Conservation (phyloP, 75 land plant genomes). For the Selaginella tamariscina region DNA sequence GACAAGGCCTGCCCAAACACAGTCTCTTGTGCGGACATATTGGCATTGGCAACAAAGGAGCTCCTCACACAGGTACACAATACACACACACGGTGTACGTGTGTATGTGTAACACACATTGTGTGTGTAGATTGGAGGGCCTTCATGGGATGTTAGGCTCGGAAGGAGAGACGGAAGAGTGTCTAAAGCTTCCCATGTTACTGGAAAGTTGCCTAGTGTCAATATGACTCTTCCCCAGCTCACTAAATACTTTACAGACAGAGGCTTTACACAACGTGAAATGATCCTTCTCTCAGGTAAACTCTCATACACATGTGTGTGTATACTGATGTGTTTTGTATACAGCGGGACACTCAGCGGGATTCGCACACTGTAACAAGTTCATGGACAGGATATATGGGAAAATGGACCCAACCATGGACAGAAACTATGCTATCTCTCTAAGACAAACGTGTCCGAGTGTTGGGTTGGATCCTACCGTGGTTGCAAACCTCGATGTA, state of each 20-base stretch:
- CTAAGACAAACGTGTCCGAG: slow-evolving; percentile 37
- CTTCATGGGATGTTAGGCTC: not conserved
- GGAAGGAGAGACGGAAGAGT: not conserved
- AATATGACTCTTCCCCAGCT: not conserved
- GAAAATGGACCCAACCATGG: slow-evolving; percentile 43
- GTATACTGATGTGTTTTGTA: not conserved
- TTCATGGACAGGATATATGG: slow-evolving; percentile 31
- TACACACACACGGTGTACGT: no score
- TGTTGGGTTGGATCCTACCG: slow-evolving; percentile 38
- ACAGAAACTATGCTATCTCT: slow-evolving; percentile 34
- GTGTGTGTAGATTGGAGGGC: not conserved
- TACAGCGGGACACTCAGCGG: slow-evolving; percentile 46
- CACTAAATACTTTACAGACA: not conserved
- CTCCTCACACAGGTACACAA: no score
- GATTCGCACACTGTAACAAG: slow-evolving; percentile 38
- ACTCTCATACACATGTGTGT: not conserved
- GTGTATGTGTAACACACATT: no score
- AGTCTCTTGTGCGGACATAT: not conserved
- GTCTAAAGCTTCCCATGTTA: not conserved
- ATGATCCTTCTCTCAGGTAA: not conserved
- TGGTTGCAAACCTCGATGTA: slow-evolving; percentile 47
- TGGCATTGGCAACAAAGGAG: not conserved
- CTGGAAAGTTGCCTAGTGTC: not conserved
- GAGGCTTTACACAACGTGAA: not conserved
- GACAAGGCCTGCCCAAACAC: not conserved